Conservation (phyloP, 2,329 filamentous ascomycete species). For the Paradendryphiella salina region DNA sequence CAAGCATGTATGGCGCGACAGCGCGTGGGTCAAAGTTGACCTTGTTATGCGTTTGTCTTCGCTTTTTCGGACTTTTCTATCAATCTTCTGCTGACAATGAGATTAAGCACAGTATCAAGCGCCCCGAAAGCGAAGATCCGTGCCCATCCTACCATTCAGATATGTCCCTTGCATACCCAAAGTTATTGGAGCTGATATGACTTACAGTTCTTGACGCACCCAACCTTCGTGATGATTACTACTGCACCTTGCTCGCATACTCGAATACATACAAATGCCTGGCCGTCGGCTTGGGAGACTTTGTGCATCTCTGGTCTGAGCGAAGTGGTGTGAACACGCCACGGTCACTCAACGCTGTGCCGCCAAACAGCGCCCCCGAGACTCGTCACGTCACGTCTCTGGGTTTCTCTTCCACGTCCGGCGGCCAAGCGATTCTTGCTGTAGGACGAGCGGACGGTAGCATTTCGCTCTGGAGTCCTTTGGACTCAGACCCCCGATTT, state of each 20-base stretch:
- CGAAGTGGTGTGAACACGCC: conserved; percentile 64
- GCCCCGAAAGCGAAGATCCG: conserved; percentile 41
- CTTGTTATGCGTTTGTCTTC: conserved; percentile 39
- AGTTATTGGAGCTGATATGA: conserved; percentile 38
- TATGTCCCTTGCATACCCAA: conserved; percentile 47
- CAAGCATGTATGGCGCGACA: conserved; percentile 48
- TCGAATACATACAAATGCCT: conserved; percentile 73
- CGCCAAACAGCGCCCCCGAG: conserved; percentile 33
- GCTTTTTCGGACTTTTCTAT: background rate
- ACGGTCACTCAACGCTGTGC: conserved; percentile 58
- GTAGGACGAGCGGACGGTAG: conserved; percentile 78
- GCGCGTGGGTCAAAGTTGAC: conserved; percentile 47
- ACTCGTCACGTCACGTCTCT: conserved; percentile 71
- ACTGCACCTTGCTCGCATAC: conserved; percentile 89
- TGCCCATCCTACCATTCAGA: conserved; percentile 79
- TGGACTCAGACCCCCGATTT: conserved; percentile 71
- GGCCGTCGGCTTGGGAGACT: conserved; percentile 77
- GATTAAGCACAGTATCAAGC: conserved; percentile 32
- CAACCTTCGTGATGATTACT: conserved; percentile 89
- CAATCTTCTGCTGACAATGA: conserved; percentile 11
- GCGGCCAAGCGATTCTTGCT: conserved; percentile 78
- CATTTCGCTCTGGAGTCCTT: conserved; percentile 76
- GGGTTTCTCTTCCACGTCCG: conserved; percentile 82
- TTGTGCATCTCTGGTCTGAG: conserved; percentile 90
- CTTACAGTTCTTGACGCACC: conserved; percentile 84